Conservation (phyloP, 1,139 yeast genomes). For the Candida sp. region DNA sequence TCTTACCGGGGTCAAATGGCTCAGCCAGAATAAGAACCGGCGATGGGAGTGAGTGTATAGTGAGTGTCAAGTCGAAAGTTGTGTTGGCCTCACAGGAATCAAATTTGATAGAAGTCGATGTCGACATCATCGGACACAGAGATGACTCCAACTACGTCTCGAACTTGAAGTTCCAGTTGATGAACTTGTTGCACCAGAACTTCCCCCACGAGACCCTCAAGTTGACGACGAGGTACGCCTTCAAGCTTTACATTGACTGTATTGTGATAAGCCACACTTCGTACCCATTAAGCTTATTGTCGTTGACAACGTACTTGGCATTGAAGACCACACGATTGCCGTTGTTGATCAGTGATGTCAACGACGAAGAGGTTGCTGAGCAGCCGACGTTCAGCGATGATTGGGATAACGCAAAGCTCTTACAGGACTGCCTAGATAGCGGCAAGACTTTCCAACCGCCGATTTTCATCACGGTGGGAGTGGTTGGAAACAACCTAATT, state of each 20-base stretch:
- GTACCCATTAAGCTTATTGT: slow-evolving; percentile 79
- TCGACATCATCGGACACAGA: slow-evolving; percentile 76
- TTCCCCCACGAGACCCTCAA: slow-evolving; percentile 54
- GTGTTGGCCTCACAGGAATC: slow-evolving; percentile 51
- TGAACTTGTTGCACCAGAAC: slow-evolving; percentile 49
- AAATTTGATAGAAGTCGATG: slow-evolving; percentile 69
- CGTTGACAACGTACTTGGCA: slow-evolving; percentile 82
- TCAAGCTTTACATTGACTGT: slow-evolving; percentile 78
- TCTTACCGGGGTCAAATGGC: slow-evolving; percentile 89
- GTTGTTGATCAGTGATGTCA: slow-evolving; percentile 62
- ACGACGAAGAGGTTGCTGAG: slow-evolving; percentile 70
- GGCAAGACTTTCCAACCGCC: slow-evolving; percentile 62
- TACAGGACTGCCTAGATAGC: slow-evolving; percentile 30
- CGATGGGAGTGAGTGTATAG: slow-evolving; percentile 93
- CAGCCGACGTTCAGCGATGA: slow-evolving; percentile 92
- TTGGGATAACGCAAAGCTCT: slow-evolving; percentile 63
- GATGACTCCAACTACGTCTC: slow-evolving; percentile 70
- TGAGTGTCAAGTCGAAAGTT: slow-evolving; percentile 87
- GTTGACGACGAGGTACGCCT: slow-evolving; percentile 76
- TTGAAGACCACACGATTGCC: slow-evolving; percentile 82
- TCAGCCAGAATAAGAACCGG: slow-evolving; percentile 84
- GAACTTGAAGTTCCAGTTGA: slow-evolving; percentile 58
- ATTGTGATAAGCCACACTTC: slow-evolving; percentile 68
- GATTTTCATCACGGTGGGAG: slow-evolving; percentile 72
- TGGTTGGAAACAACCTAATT: slow-evolving; percentile 67